Evolutionary conservation across 176 grass and related monocot genomes (phyloP).

Genomic region (Alloteropsis semialata): DNA sequence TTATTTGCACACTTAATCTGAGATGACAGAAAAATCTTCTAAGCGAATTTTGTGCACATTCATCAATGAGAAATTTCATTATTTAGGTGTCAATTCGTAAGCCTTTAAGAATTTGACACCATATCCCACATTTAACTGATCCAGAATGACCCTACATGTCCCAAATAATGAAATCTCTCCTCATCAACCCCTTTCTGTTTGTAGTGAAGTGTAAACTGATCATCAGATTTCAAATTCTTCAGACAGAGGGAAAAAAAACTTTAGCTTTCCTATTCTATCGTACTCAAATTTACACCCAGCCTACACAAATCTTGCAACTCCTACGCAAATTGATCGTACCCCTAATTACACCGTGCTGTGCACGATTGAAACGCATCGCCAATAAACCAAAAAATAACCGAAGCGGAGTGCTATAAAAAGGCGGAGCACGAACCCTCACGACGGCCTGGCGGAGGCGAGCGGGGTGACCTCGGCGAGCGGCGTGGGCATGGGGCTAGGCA

Average conservation of each 20-base stretch:
- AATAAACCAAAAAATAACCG: not conserved
- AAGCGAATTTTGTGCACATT: not conserved
- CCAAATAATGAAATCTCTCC: no score
- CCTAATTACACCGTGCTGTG: not conserved
- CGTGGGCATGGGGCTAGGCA: conserved; percentile 67
- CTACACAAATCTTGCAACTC: no score
- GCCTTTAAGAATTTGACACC: no score
- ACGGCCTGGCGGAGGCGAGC: conserved; percentile 19
- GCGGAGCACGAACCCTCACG: not conserved
- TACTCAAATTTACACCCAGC: no score
- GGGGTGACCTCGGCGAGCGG: conserved; percentile 71
- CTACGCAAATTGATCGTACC: not conserved
- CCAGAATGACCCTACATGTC: no score
- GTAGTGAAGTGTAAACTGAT: not conserved
- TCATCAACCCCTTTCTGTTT: not conserved
- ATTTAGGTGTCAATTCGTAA: no score
- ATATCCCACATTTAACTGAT: no score
- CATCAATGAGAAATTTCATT: no score
- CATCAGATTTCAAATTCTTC: not conserved
- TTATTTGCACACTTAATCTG: not conserved
- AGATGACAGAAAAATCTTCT: not conserved
- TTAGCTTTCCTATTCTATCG: no score
- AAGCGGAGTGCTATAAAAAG: not conserved
- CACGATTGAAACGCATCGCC: not conserved
- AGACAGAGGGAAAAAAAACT: not conserved